Percentiles rank a stretch among this genome's conserved stretches.
Conservation (phyloP, 139 green algal genomes). For the Chlamydomonas urium region DNA sequence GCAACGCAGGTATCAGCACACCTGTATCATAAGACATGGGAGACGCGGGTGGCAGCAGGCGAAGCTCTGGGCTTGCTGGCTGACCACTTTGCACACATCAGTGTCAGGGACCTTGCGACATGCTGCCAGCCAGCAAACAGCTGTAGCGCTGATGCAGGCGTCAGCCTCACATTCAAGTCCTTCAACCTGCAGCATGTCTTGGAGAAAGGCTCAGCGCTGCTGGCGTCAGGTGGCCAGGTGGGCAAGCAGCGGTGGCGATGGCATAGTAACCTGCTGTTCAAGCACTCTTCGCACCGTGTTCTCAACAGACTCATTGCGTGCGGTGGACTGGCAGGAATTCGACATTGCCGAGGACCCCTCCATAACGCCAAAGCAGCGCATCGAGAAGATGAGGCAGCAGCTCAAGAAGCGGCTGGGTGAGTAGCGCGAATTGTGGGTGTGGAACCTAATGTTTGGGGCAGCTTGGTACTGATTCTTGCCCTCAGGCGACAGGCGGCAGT, state of each 20-base stretch:
- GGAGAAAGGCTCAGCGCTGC: conserved; percentile 62
- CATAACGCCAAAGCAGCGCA: conserved; percentile 42
- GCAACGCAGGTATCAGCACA: conserved; percentile 51
- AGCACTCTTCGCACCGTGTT: too few relatives aligned
- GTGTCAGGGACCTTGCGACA: conserved; percentile 47
- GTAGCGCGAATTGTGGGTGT: background rate
- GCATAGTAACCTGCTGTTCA: too few relatives aligned
- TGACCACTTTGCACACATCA: conserved; percentile 65
- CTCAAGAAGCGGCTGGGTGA: conserved; percentile 68
- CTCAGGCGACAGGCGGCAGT: background rate
- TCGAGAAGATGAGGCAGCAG: conserved; percentile 58
- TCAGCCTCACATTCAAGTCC: conserved; percentile 32
- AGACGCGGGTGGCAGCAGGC: conserved; percentile 70
- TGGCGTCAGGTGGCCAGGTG: conserved; percentile 78
- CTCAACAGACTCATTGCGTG: too few relatives aligned
- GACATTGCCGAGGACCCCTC: conserved; percentile 35
- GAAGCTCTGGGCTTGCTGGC: conserved; percentile 73
- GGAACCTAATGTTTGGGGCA: background rate
- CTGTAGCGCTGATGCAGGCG: too few relatives aligned
- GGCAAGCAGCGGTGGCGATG: too few relatives aligned
- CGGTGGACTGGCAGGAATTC: conserved; percentile 64
- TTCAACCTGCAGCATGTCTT: conserved; percentile 71
- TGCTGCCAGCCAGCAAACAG: too few relatives aligned
- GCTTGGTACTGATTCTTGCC: too few relatives aligned
- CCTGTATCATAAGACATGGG: conserved; percentile 74